A percentile compares a stretch with the other conserved stretches of the same genome.
phyloP scores from a whole-genome alignment of 371 early-diverging fungal species.

The Cokeromyces recurvatus region DNA sequence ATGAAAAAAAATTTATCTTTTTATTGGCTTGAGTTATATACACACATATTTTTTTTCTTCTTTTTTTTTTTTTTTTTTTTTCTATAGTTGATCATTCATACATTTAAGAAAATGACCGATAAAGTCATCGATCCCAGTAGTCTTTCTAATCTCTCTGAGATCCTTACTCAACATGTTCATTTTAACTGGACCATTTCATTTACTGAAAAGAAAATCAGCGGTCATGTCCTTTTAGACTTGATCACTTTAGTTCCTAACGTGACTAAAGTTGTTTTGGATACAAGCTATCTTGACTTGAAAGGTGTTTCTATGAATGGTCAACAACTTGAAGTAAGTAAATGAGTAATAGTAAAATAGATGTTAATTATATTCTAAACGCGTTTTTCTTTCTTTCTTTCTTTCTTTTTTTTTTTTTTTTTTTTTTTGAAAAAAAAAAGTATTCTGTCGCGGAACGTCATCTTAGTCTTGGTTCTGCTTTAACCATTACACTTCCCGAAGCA shows the following conservation, averaged over 20 bases:
- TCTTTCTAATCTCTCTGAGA: conserved; percentile 74
- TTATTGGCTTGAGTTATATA: no score
- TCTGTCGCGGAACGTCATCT: conserved; percentile 52
- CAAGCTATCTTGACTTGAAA: conserved; percentile 59
- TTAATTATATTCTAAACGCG: no score
- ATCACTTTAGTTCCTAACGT: conserved; percentile 46
- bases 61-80: no score
- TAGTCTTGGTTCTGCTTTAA: conserved; percentile 75
- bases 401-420: no score
- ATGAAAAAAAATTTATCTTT: no score
- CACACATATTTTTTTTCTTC: no score
- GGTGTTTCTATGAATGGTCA: conserved; percentile 42
- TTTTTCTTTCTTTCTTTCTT: background rate
- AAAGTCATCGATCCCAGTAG: conserved; percentile 73
- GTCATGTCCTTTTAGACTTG: conserved; percentile 61
- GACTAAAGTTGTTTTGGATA: conserved; percentile 72
- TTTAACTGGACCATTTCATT: conserved; percentile 78
- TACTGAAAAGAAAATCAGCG: conserved; percentile 59
- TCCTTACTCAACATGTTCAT: conserved; percentile 70
- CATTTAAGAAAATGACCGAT: background rate
- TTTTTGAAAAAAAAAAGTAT: no score
- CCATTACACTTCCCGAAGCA: conserved; percentile 51
- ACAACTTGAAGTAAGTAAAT: conserved; percentile 37
- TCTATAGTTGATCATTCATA: no score
- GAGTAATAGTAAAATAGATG: background rate